phyloP scores from a whole-genome alignment of 179 eudicot species.

The Silene coronaria region DNA sequence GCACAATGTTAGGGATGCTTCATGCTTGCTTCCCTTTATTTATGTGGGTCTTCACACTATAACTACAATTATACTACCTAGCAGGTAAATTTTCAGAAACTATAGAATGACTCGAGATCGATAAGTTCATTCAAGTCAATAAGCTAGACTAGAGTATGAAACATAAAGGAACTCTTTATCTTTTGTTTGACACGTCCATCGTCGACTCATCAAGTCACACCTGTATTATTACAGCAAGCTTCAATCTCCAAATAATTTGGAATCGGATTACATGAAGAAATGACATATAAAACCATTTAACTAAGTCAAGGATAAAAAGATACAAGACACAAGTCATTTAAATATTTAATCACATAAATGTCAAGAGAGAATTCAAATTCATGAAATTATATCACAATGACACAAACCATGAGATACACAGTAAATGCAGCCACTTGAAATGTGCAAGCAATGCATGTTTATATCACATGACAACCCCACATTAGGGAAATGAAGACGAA shows the following conservation, averaged over 20 bases:
- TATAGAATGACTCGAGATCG: neutral
- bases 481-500: neutral
- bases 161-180: conserved; percentile 1
- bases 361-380: neutral
- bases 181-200: neutral
- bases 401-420: neutral
- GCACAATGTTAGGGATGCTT: conserved; percentile 22
- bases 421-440: neutral
- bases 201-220: neutral
- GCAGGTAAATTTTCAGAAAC: no score
- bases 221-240: neutral
- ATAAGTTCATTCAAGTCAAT: neutral
- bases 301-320: neutral
- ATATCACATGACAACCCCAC: neutral
- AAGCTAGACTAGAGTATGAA: neutral
- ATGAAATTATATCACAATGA: neutral
- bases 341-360: conserved; percentile 1
- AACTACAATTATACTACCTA: neutral
- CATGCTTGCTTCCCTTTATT: conserved; percentile 9
- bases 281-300: neutral
- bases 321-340: neutral
- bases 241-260: neutral
- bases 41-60: neutral
- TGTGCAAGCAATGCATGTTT: conserved; percentile 2
- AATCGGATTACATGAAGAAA: neutral